phyloP scores from a whole-genome alignment of 1,284 basidiomycete species.

The Marasmius oreades region DNA sequence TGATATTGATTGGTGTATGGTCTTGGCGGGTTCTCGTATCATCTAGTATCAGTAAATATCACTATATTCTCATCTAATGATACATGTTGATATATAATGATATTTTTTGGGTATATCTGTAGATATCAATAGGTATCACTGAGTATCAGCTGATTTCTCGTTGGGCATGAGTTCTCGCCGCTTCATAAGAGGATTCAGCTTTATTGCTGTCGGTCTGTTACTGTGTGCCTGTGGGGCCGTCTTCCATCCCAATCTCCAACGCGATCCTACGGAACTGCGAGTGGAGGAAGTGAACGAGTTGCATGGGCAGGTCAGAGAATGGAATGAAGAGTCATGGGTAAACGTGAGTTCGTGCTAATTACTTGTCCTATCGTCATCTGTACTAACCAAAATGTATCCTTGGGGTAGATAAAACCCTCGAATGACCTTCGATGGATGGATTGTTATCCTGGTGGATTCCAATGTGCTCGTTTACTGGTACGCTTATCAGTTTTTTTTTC shows the following conservation, averaged over 20 bases:
- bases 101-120: too few relatives aligned
- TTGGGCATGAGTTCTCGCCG: background rate
- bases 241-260: background rate
- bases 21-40: too few relatives aligned
- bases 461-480: conserved; percentile 4
- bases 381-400: background rate
- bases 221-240: background rate
- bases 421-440: background rate
- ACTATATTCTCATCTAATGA: too few relatives aligned
- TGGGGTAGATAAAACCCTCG: background rate
- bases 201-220: background rate
- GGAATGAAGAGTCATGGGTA: background rate
- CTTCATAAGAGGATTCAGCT: background rate
- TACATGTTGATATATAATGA: too few relatives aligned
- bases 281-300: background rate
- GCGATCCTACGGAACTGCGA: background rate
- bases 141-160: too few relatives aligned
- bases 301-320: background rate
- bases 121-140: too few relatives aligned
- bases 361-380: background rate
- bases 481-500: background rate
- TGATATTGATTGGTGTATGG: too few relatives aligned
- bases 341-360: background rate
- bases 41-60: too few relatives aligned
- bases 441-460: background rate